phyloP scores from a whole-genome alignment of 1,284 basidiomycete genomes.

The Cutaneotrichosporon mucoides region DNA sequence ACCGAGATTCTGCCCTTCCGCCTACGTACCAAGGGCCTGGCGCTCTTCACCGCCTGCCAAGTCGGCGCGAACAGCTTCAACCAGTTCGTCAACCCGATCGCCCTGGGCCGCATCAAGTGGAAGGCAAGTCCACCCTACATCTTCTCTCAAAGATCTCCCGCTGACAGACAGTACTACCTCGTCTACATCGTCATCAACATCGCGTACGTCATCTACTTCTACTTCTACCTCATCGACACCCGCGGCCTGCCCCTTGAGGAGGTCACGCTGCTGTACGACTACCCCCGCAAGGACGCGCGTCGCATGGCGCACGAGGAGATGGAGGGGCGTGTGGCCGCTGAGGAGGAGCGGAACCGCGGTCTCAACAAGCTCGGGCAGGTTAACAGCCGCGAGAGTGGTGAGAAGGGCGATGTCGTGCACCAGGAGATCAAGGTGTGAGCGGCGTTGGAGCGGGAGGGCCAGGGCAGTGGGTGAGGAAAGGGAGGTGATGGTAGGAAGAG shows the following conservation, averaged over 20 bases:
- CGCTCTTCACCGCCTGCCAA: slow-evolving; percentile 16
- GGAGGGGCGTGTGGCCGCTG: slow-evolving; percentile 8
- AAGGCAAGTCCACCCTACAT: too few species aligned
- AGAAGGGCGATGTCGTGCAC: neutral
- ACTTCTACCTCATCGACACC: slow-evolving; percentile 41
- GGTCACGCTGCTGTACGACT: slow-evolving; percentile 28
- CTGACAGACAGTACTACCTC: slow-evolving; percentile 23
- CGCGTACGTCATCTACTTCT: slow-evolving; percentile 23
- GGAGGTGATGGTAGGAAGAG: too few species aligned
- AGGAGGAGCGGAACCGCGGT: slow-evolving; percentile 6
- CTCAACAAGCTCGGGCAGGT: neutral
- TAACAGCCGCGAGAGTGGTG: neutral
- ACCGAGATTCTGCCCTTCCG: slow-evolving; percentile 29
- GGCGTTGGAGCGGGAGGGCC: neutral
- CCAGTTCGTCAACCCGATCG: slow-evolving; percentile 12
- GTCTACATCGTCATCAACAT: slow-evolving; percentile 36
- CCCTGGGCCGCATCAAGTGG: slow-evolving; percentile 8
- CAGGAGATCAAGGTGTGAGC: too few species aligned
- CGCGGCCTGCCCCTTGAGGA: slow-evolving; percentile 35
- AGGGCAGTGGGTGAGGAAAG: neutral
- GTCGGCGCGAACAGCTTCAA: slow-evolving; percentile 8
- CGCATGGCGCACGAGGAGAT: slow-evolving; percentile 11
- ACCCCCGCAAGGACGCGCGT: slow-evolving; percentile 16
- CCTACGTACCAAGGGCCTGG: slow-evolving; percentile 28
- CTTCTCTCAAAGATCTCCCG: too few species aligned